These are phyloP conservation scores for Phaeosphaeriaceae sp. DNA, from an alignment of 2,329 filamentous ascomycete genomes.

Conservation along the genomic window DNA sequence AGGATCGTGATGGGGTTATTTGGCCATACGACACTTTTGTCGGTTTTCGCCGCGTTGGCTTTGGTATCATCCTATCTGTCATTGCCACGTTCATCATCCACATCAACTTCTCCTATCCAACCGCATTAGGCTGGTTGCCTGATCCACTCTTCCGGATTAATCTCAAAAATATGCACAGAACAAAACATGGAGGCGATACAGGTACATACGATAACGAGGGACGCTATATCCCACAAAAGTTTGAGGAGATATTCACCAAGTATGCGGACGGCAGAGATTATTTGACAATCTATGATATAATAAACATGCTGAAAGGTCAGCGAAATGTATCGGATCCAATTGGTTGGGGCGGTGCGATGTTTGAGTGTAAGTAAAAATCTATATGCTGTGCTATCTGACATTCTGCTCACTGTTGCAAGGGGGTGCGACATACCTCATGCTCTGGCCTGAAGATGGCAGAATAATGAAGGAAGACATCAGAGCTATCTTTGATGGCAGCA, in stretches of 20 bases:
- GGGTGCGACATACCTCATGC: constrained; percentile 59
- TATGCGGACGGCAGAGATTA: constrained; percentile 50
- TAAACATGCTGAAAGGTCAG: constrained; percentile 50
- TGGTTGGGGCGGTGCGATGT: constrained; percentile 53
- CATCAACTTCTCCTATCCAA: constrained; percentile 58
- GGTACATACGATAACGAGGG: constrained; percentile 55
- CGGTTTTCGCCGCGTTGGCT: constrained; percentile 57
- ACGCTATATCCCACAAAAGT: constrained; percentile 53
- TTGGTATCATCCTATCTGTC: constrained; percentile 51
- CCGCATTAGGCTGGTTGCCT: constrained; percentile 51
- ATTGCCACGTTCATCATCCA: constrained; percentile 58
- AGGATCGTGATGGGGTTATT: constrained; percentile 59
- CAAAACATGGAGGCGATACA: constrained; percentile 53
- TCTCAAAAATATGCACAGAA: constrained; percentile 50
- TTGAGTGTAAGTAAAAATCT: constrained; percentile 46
- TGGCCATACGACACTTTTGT: constrained; percentile 60
- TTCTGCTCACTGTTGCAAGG: constrained; percentile 34
- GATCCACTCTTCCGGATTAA: constrained; percentile 54
- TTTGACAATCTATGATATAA: constrained; percentile 49
- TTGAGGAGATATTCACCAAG: constrained; percentile 58
- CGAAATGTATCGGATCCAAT: constrained; percentile 51
- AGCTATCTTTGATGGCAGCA: constrained; percentile 60
- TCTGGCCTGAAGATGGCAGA: constrained; percentile 62
- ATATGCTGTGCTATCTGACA: background rate
- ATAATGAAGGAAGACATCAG: constrained; percentile 65